Conservation (phyloP, 495 filamentous ascomycete genomes). For the Tuber aestivum region DNA sequence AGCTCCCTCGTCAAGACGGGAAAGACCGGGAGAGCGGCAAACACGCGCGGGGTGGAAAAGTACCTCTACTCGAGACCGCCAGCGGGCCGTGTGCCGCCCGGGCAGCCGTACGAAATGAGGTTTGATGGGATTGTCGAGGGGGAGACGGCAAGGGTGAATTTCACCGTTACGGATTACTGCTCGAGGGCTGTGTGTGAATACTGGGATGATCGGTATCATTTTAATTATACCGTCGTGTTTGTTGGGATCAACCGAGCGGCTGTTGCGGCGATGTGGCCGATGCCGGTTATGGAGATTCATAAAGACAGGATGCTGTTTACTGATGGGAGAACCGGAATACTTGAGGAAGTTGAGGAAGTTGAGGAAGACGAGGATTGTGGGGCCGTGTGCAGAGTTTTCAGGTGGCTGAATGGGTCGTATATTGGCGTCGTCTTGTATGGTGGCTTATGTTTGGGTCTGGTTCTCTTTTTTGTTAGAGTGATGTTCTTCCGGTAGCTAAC, state of each 20-base stretch:
- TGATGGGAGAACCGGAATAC: neutral
- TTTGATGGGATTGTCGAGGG: neutral
- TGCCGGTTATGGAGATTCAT: neutral
- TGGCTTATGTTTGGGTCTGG: neutral
- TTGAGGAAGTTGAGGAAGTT: neutral
- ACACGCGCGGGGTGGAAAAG: constrained; percentile 1
- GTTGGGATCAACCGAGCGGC: neutral
- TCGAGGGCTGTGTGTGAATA: neutral
- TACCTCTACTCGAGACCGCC: constrained; percentile 3
- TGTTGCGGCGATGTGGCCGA: neutral
- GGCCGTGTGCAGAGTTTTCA: neutral
- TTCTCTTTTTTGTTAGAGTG: neutral
- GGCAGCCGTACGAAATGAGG: neutral
- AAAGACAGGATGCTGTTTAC: neutral
- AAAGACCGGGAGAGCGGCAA: neutral
- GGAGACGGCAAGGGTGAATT: neutral
- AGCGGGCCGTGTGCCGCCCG: neutral
- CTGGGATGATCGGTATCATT: constrained; percentile 2
- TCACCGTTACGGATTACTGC: neutral
- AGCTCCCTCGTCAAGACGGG: neutral
- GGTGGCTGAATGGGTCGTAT: neutral
- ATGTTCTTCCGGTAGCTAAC: neutral
- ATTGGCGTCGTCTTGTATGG: neutral
- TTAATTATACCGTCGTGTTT: constrained; percentile 1
- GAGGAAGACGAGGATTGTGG: neutral